A percentile compares a stretch with the other conserved stretches of the same genome.
These are phyloP conservation scores for Botryotinia convoluta DNA, from an alignment of 2,329 filamentous ascomycete genomes.

Conservation along the genomic window DNA sequence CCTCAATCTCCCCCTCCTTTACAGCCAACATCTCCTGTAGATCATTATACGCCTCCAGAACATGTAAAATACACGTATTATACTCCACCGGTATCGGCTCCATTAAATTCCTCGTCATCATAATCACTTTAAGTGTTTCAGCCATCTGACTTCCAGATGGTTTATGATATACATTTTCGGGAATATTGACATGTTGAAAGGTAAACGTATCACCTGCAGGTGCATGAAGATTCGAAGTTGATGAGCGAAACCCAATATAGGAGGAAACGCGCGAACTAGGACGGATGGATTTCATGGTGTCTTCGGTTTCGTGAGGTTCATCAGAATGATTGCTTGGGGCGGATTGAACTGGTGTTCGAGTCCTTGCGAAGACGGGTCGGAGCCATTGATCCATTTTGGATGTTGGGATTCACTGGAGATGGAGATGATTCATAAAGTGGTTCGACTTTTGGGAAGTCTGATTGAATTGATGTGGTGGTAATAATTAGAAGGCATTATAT, in stretches of 20 bases:
- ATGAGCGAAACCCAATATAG: slow-evolving; percentile 29
- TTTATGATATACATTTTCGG: slow-evolving; percentile 34
- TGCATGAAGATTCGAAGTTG: slow-evolving; percentile 21
- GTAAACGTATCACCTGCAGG: slow-evolving; percentile 26
- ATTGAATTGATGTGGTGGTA: neutral
- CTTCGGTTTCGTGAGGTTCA: slow-evolving; percentile 27
- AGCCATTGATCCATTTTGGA: slow-evolving; percentile 34
- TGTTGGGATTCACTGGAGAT: neutral
- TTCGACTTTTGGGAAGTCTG: neutral
- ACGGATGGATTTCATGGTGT: slow-evolving; percentile 23
- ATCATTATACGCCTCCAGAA: slow-evolving; percentile 36
- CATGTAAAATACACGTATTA: slow-evolving; percentile 37
- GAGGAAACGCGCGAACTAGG: slow-evolving; percentile 33
- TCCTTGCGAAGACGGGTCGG: slow-evolving; percentile 32
- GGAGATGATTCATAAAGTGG: neutral
- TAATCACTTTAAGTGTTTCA: slow-evolving; percentile 36
- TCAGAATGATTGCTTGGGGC: slow-evolving; percentile 21
- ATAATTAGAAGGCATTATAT: neutral
- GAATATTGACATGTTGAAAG: slow-evolving; percentile 24
- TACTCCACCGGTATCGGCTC: slow-evolving; percentile 34
- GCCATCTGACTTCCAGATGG: slow-evolving; percentile 37
- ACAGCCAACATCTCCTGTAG: slow-evolving; percentile 26
- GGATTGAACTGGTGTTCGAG: slow-evolving; percentile 25
- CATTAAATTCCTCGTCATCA: slow-evolving; percentile 36
- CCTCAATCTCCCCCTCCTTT: slow-evolving; percentile 30